phyloP scores from a whole-genome alignment of 2,329 filamentous ascomycete species.

The Alternaria ventricosa region DNA sequence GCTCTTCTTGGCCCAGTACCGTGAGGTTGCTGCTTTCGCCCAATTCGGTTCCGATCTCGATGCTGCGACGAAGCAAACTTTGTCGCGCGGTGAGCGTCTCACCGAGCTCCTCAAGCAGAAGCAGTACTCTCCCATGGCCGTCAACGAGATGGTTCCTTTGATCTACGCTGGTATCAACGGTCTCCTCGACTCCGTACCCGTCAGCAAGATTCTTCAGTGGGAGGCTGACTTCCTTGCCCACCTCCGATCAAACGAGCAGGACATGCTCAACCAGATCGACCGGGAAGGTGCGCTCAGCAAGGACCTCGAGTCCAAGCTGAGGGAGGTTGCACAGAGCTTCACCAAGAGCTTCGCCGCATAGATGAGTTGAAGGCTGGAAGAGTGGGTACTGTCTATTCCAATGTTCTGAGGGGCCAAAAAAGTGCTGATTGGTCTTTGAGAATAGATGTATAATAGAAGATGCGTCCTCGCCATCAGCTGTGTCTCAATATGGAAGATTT shows the following conservation, averaged over 20 bases:
- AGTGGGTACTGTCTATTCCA: slow-evolving; percentile 48
- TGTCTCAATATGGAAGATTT: slow-evolving; percentile 49
- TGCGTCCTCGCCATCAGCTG: slow-evolving; percentile 49
- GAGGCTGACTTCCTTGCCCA: slow-evolving; percentile 93
- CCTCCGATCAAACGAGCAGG: slow-evolving; percentile 88
- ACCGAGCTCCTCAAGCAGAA: slow-evolving; percentile 99
- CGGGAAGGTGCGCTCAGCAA: slow-evolving; percentile 97
- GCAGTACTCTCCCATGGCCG: slow-evolving; percentile 98
- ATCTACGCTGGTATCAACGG: slow-evolving; percentile 99
- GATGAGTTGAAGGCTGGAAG: slow-evolving; percentile 35
- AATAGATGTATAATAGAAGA: slow-evolving; percentile 52
- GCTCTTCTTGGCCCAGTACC: slow-evolving; percentile 99
- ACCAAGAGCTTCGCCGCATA: slow-evolving; percentile 90
- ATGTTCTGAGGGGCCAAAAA: slow-evolving; percentile 45
- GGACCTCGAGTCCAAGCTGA: slow-evolving; percentile 84
- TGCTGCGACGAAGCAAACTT: slow-evolving; percentile 98
- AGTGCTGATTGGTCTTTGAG: slow-evolving; percentile 48
- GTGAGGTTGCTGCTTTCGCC: slow-evolving; percentile 99
- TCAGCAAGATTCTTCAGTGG: slow-evolving; percentile 90
- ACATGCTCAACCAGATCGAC: slow-evolving; percentile 84
- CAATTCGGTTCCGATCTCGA: slow-evolving; percentile 99
- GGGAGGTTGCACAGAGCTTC: slow-evolving; percentile 78
- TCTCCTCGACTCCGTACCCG: slow-evolving; percentile 85
- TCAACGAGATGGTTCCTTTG: slow-evolving; percentile 99
- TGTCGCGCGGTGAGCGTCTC: slow-evolving; percentile 96